A percentile compares a stretch with the other conserved stretches of the same genome.
These are phyloP conservation scores for Talaromyces amestolkiae DNA, from an alignment of 2,329 filamentous ascomycete genomes.

Conservation along the genomic window DNA sequence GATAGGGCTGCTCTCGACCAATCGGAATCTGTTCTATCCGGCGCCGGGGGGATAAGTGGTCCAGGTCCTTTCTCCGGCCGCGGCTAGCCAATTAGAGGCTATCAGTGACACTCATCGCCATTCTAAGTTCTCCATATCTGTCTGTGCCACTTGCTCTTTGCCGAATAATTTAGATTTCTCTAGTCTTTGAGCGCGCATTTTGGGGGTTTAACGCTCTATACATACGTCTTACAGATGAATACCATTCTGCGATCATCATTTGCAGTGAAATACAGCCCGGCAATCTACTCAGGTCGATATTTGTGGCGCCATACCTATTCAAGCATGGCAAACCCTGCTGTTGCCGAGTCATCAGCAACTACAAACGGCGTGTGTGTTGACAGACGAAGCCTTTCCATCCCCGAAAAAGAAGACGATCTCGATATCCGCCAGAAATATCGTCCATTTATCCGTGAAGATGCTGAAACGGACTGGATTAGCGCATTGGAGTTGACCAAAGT, in stretches of 20 bases:
- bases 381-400: conserved; percentile 44
- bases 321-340: not conserved
- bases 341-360: not conserved
- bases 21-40: not conserved
- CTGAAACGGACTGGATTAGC: conserved; percentile 54
- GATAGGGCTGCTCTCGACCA: not conserved
- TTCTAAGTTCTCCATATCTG: not conserved
- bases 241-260: not conserved
- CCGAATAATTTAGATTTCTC: not conserved
- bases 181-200: not conserved
- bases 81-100: not conserved
- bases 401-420: conserved; percentile 47
- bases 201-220: not conserved
- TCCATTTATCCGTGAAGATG: conserved; percentile 53
- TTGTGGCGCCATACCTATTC: not conserved
- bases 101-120: not conserved
- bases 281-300: not conserved
- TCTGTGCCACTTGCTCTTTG: not conserved
- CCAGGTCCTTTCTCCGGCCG: not conserved
- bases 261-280: not conserved
- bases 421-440: conserved; percentile 52
- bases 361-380: not conserved
- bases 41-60: not conserved
- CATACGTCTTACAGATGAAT: not conserved
- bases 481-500: conserved; percentile 56